A percentile compares a stretch with the other conserved stretches of the same genome.
These are phyloP conservation scores for Coemansia sp. DNA, from an alignment of 192 early-diverging fungal genomes.

Conservation along the genomic window DNA sequence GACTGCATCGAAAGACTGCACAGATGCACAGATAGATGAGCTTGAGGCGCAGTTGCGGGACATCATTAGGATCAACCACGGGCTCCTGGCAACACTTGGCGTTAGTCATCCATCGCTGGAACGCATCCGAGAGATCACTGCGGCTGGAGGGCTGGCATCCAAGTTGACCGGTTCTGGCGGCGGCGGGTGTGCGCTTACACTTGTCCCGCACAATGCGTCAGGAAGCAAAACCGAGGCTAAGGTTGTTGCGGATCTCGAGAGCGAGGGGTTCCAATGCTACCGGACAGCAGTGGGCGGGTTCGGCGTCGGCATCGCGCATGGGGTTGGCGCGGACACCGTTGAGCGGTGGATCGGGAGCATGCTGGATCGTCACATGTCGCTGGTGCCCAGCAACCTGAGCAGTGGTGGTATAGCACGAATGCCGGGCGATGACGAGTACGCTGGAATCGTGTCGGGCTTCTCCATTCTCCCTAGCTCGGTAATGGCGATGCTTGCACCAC, in stretches of 20 bases:
- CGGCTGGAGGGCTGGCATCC: constrained; percentile 63
- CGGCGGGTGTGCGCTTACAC: constrained; percentile 90
- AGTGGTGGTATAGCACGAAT: neutral
- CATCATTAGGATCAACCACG: constrained; percentile 84
- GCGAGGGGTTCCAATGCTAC: constrained; percentile 69
- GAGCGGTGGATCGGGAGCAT: constrained; percentile 20
- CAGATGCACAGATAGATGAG: neutral
- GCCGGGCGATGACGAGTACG: constrained; percentile 2
- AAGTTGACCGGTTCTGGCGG: constrained; percentile 98
- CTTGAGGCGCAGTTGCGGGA: constrained; percentile 38
- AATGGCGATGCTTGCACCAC: constrained; percentile 20
- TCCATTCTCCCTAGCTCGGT: constrained; percentile 11
- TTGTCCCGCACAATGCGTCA: constrained; percentile 50
- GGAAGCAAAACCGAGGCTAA: constrained; percentile 29
- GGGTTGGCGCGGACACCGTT: constrained; percentile 15
- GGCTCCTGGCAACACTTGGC: constrained; percentile 71
- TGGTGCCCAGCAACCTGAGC: constrained; percentile 8
- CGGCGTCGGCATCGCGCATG: constrained; percentile 55
- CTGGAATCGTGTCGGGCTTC: constrained; percentile 19
- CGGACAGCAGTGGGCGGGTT: constrained; percentile 69
- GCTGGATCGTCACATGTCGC: neutral
- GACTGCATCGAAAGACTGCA: neutral
- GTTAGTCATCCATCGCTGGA: constrained; percentile 86
- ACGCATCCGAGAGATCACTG: constrained; percentile 67
- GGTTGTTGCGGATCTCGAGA: constrained; percentile 54